Percentiles rank a stretch among this genome's conserved stretches.
Conservation (phyloP, 2,329 filamentous ascomycete species). For the Lasiodiplodia theobromae region DNA sequence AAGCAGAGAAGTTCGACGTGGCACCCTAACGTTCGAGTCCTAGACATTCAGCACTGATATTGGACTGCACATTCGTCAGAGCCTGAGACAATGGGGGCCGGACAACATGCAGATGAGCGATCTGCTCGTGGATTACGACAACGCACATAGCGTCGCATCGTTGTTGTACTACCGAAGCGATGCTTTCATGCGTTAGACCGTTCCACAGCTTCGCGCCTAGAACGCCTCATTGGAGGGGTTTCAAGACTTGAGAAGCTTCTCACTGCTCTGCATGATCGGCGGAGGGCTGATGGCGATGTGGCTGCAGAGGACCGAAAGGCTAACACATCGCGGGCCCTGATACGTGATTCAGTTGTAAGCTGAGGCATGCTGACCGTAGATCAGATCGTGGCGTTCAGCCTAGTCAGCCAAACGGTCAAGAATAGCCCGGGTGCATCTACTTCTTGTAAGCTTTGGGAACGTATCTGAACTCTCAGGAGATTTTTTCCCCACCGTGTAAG, state of each 20-base stretch:
- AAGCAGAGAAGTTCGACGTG: conserved; percentile 1
- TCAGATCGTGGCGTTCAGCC: background rate
- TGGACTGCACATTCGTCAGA: background rate
- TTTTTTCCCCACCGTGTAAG: background rate
- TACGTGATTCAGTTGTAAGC: conserved; percentile 1
- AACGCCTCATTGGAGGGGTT: background rate
- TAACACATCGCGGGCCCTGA: background rate
- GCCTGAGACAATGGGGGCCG: background rate
- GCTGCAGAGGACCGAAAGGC: conserved; percentile 4
- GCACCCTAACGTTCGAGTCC: background rate
- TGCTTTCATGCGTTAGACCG: background rate
- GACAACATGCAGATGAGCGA: background rate
- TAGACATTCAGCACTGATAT: background rate
- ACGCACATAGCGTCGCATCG: background rate
- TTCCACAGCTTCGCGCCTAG: background rate
- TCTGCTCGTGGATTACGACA: background rate
- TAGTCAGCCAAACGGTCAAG: background rate
- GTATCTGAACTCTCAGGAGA: background rate
- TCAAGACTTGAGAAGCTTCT: conserved; percentile 4
- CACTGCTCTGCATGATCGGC: conserved; percentile 16
- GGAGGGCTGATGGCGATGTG: conserved; percentile 12
- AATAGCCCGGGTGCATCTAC: background rate
- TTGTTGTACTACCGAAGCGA: background rate
- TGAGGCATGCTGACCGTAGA: background rate
- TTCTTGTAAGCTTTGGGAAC: background rate